These are phyloP conservation scores for Magnaporthiopsis incrustans DNA, from an alignment of 2,329 filamentous ascomycete species.

Conservation along the genomic window DNA sequence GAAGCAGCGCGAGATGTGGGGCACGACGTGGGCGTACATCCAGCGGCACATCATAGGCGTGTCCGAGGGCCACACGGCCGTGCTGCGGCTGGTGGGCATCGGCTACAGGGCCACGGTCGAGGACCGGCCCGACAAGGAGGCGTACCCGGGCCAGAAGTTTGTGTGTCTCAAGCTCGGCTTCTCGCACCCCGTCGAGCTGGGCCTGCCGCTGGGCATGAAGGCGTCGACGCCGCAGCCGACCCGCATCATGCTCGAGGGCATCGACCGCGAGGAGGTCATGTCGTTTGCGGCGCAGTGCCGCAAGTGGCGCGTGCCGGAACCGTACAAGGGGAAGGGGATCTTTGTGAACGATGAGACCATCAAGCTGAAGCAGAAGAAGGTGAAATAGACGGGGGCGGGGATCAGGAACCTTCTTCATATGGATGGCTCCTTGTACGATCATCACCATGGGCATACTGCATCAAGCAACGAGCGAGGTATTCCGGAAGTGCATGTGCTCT, in stretches of 20 bases:
- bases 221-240: constrained; percentile 88
- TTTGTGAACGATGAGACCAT: constrained; percentile 98
- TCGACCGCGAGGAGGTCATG: constrained; percentile 79
- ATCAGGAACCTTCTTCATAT: not conserved
- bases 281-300: constrained; percentile 85
- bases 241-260: constrained; percentile 80
- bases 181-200: constrained; percentile 89
- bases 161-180: constrained; percentile 93
- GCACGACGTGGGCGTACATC: constrained; percentile 82
- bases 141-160: constrained; percentile 78
- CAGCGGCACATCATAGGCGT: constrained; percentile 89
- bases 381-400: constrained; percentile 54
- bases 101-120: constrained; percentile 90
- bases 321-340: constrained; percentile 99
- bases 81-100: constrained; percentile 87
- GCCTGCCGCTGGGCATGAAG: constrained; percentile 72
- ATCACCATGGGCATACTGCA: not conserved
- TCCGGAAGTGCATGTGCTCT: not conserved
- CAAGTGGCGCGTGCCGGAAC: constrained; percentile 84
- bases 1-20: constrained; percentile 93
- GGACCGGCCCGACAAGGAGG: constrained; percentile 60
- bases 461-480: not conserved
- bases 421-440: not conserved
- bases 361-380: constrained; percentile 96
- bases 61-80: constrained; percentile 90